Conservation (phyloP, 805 yeast genomes). For the Saccharomyces mikatae region DNA sequence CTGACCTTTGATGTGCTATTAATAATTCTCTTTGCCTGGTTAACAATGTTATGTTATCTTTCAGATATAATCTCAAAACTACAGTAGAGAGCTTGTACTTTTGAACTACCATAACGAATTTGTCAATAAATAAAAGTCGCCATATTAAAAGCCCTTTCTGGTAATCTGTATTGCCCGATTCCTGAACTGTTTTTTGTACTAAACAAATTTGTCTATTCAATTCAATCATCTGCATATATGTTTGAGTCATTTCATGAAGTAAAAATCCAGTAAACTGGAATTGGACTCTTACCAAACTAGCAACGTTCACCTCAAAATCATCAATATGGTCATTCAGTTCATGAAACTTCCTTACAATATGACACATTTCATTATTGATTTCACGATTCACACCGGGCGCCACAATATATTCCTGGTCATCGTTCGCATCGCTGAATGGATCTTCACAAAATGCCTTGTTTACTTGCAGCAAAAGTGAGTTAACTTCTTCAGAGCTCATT, state of each 20-base stretch:
- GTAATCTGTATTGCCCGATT: constrained; percentile 14
- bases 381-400: constrained; percentile 26
- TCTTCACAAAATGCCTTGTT: constrained; percentile 28
- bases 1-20: constrained; percentile 20
- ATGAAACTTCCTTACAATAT: constrained; percentile 26
- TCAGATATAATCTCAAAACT: constrained; percentile 26
- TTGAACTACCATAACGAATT: constrained; percentile 20
- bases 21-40: constrained; percentile 30
- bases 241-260: constrained; percentile 29
- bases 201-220: constrained; percentile 24
- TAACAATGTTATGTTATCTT: constrained; percentile 27
- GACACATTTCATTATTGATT: constrained; percentile 27
- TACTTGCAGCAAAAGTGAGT: constrained; percentile 15
- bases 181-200: constrained; percentile 21
- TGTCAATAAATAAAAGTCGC: constrained; percentile 23
- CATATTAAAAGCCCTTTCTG: constrained; percentile 25
- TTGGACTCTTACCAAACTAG: constrained; percentile 31
- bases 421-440: constrained; percentile 25
- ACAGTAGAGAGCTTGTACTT: constrained; percentile 28
- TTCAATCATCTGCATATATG: constrained; percentile 27
- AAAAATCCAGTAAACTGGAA: constrained; percentile 31
- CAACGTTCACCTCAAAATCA: constrained; percentile 32
- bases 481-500: constrained; percentile 13
- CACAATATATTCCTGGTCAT: constrained; percentile 21
- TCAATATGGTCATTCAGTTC: constrained; percentile 27